Evolutionary conservation across 1,139 yeast species (phyloP).

Genomic region (Cylindricascospora bacillispora): DNA sequence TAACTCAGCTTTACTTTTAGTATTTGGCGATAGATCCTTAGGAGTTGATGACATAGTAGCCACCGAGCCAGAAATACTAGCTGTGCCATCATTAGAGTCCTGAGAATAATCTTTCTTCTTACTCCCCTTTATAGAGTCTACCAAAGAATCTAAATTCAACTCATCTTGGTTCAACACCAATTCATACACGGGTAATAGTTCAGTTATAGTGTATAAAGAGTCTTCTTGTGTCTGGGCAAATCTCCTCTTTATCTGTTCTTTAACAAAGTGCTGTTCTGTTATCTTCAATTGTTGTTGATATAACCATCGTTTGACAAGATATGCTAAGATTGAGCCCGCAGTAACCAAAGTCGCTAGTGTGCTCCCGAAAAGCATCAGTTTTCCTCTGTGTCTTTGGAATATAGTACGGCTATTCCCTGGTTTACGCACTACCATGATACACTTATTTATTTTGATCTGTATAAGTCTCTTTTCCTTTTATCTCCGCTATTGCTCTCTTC

Average conservation of each 20-base stretch:
- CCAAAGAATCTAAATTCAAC: constrained; percentile 18
- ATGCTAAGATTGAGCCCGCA: constrained; percentile 19
- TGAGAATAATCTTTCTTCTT: constrained; percentile 1
- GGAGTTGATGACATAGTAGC: no score
- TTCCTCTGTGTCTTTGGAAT: constrained; percentile 15
- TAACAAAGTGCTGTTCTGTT: constrained; percentile 62
- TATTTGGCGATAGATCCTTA: constrained; percentile 2
- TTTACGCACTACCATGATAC: no score
- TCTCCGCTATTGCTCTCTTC: no score
- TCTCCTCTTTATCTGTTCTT: constrained; percentile 62
- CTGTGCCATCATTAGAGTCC: not conserved
- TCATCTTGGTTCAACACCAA: constrained; percentile 21
- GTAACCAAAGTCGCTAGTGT: constrained; percentile 16
- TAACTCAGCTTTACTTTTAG: constrained; percentile 51
- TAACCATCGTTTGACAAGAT: constrained; percentile 20
- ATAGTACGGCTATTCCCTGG: not conserved
- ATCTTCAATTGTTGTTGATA: constrained; percentile 33
- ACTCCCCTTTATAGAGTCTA: constrained; percentile 8
- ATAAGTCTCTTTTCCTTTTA: no score
- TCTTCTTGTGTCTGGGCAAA: constrained; percentile 90
- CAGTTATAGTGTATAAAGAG: constrained; percentile 72
- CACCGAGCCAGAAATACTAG: constrained; percentile 5
- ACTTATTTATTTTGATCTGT: no score
- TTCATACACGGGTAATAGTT: constrained; percentile 67
- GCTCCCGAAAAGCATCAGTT: constrained; percentile 12